Conservation (phyloP, 305 asterid species). For the Striga hermonthica region DNA sequence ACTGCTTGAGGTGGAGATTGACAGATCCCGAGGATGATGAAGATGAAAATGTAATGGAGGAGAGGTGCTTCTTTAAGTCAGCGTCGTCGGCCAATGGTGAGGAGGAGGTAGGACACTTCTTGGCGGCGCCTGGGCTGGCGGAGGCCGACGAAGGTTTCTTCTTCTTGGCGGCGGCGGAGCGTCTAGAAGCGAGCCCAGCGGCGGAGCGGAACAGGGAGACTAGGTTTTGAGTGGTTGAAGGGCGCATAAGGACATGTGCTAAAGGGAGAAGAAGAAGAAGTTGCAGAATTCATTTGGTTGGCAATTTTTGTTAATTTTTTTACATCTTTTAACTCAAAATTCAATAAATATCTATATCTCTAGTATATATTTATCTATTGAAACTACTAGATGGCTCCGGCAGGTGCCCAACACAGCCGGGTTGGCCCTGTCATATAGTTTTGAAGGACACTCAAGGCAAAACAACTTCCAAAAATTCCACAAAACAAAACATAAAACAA, state of each 20-base stretch:
- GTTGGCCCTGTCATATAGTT: background rate
- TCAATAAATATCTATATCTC: too few species aligned
- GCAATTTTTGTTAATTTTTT: background rate
- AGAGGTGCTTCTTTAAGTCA: constrained; percentile 40
- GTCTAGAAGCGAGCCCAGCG: constrained; percentile 30
- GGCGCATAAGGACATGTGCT: constrained; percentile 42
- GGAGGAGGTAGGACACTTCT: background rate
- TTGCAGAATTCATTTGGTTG: background rate
- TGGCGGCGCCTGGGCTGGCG: constrained; percentile 32
- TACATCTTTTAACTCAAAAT: background rate
- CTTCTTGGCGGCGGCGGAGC: constrained; percentile 25
- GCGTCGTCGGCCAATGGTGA: constrained; percentile 40
- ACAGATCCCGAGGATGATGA: constrained; percentile 27
- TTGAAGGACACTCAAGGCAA: too few species aligned
- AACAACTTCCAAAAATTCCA: too few species aligned
- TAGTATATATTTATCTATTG: too few species aligned
- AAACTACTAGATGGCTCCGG: too few species aligned
- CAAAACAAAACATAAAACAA: too few species aligned
- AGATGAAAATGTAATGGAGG: constrained; percentile 37
- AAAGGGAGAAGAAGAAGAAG: background rate
- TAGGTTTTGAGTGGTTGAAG: constrained; percentile 49
- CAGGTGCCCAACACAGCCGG: background rate
- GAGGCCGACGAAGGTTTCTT: constrained; percentile 18
- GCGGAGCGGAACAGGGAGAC: constrained; percentile 46
- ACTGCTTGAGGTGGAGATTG: constrained; percentile 32